Base-by-base conservation (phyloP, 805 yeast genomes). In the Saccharomyces cerevisiae region DNA sequence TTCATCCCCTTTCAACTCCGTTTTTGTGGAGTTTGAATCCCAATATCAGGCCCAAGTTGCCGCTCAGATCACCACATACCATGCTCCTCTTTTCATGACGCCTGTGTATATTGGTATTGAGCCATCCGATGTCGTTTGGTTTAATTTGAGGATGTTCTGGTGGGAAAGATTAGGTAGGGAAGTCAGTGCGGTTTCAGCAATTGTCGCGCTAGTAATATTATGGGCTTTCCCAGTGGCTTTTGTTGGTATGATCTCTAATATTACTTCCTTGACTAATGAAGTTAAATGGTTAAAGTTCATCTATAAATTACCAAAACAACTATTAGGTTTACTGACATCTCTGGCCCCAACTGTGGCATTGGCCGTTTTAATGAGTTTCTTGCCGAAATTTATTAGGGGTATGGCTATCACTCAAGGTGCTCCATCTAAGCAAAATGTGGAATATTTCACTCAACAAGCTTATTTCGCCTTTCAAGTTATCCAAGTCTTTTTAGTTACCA, bases 161-260 rank as follows among this genome's bases (percentile, higher is more conserved):
- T 85, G 89, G 86, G 95, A 87, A 69, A 72, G 83, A 62, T 66
- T 84, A 21, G 72, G 74, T 11, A 77, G 92, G 72, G 67, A 72
- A 32, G 67, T 76, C 28, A 75, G 76, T 52, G 82, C 91, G 0
- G 53, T 72, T 36, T 74, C 80, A 14, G 82, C 81, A 1, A 79
- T 85, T 53, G 61, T 71, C 24, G 87, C 83, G 1, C 62, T 84
- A 47, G 75, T 85, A 51, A 64, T 82, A 30, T 72, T 83, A 60
- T 87, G 95, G 95, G 78, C 91, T 54, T 70, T 85, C 59, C 92
- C 92, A 13, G 89, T 85, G 46, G 85, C 91, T 2, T 82, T 86
- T 67, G 89, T 86, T 49, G 91, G 91, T 78, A 65, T 83, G 64
- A 75, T 86, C 55, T 85, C 91, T 2, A 85, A 85, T 63, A 71